These are phyloP conservation scores for Suhomyces bribrorum DNA, from an alignment of 1,139 yeast genomes.

Conservation along the genomic window DNA sequence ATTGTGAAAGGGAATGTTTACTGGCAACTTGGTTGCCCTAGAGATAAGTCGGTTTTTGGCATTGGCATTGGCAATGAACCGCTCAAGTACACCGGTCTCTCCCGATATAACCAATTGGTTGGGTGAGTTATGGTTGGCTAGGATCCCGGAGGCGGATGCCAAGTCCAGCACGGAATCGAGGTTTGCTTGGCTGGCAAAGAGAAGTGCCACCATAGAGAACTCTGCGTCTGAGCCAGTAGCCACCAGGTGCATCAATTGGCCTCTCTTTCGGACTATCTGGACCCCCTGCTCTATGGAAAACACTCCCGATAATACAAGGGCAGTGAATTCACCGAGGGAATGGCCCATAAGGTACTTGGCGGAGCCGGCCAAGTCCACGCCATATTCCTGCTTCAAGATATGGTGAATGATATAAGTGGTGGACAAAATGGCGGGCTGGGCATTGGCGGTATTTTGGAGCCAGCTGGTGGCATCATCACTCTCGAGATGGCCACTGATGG, in stretches of 20 bases:
- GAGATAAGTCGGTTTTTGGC: constrained; percentile 20
- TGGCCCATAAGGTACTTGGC: constrained; percentile 50
- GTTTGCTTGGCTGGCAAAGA: constrained; percentile 23
- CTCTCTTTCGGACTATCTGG: constrained; percentile 52
- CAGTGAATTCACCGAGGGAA: constrained; percentile 61
- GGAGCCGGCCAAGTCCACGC: constrained; percentile 21
- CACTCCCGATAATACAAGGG: constrained; percentile 44
- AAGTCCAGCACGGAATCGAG: constrained; percentile 21
- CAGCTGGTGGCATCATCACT: constrained; percentile 13
- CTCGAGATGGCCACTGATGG: constrained; percentile 35
- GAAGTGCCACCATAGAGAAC: constrained; percentile 43
- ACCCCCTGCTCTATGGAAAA: constrained; percentile 45
- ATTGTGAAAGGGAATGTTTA: constrained; percentile 58
- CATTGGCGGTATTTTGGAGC: constrained; percentile 44
- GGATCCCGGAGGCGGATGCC: constrained; percentile 23
- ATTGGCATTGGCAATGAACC: constrained; percentile 15
- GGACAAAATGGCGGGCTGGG: constrained; percentile 63
- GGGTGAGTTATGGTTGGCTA: constrained; percentile 48
- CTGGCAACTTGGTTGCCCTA: constrained; percentile 40
- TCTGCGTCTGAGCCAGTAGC: constrained; percentile 8
- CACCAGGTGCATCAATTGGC: constrained; percentile 48
- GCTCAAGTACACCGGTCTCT: constrained; percentile 19
- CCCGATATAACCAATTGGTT: constrained; percentile 52
- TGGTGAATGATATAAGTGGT: constrained; percentile 43
- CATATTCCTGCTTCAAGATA: constrained; percentile 27